Base-by-base conservation (phyloP, 2,329 filamentous ascomycete genomes). In the Fusarium chuoi region DNA sequence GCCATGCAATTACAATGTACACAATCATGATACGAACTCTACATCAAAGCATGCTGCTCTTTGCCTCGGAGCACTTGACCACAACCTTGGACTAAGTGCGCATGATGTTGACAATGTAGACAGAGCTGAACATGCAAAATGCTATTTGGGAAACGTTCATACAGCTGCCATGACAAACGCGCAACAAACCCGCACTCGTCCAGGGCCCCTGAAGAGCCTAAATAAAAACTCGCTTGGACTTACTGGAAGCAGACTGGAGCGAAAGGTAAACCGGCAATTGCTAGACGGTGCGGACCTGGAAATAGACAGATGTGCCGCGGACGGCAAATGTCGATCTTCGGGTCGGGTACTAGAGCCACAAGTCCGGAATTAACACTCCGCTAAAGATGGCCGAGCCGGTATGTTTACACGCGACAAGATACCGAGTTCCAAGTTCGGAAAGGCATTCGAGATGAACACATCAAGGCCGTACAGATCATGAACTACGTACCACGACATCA, bases 291-390 rank as follows among this genome's bases (percentile, higher is more conserved):
- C 68, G 63, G 69, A 62, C 65, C 70, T 73, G 60, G 72, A 65
- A 69, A 67, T 73, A 75, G 63, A 70, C 54, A 61, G 74, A 75
- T 69, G 68, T 77, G 69, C 74, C 76, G 75, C 71, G 74, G 68
- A 73, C 76, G 76, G 74, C 76, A 78, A 72, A 77, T 73, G 76
- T 78, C 74, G 76, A 78, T 78, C 76, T 69, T 67, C 63, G 71
- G 65, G 45, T 65, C 58, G 67, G 56, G 74, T 71, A 74, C 74
- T 78, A 77, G 62, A 74, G 62, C 48, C 42, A 60, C 66, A 55
- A 56, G 51, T 26, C 71, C 71, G 71, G 71, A 75, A 65, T 75
- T 68, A 75, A 75, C 63, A 44, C 68, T 75, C 71, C 68, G 68
- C 51, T 62, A 42, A 54, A 65, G 42, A 52, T 57, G 58, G 33